Evolutionary conservation across 2,329 filamentous ascomycete genomes (phyloP), one percentile per base, ranked within the genome.

Genomic region (Geosmithia putterillii): DNA sequence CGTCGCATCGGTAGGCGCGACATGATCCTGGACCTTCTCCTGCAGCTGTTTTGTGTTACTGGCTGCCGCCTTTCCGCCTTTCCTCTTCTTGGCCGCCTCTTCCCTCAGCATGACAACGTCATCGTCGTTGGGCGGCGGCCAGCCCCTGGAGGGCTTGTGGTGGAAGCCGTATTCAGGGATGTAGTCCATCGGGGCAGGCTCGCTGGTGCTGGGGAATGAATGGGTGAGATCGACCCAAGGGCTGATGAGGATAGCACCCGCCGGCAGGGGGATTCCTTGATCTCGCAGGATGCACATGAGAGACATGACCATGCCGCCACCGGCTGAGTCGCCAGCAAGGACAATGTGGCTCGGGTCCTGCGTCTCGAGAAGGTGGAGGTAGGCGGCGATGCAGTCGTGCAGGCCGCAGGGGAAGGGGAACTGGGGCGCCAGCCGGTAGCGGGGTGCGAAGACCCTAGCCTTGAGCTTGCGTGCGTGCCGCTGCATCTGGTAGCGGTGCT

Each of bases 401-500:
- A 98, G 64, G 22, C 86, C 88, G 55, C 92, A 96, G 0, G 92
- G 92, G 50, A 98, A 98, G 0, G 92, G 92, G 47, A 90, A 98
- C 58, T 96, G 89, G 2, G 90, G 92, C 6, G 92, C 78, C 23
- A 98, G 71, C 36, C 92, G 79, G 61, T 96, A 98, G 47, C 79
- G 71, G 5, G 90, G 84, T 20, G 90, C 88, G 59, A 96, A 79
- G 7, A 95, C 83, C 44, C 88, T 75, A 17, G 88, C 90, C 61
- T 92, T 88, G 47, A 98, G 72, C 64, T 96, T 96, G 43, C 92
- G 76, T 22, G 92, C 92, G 71, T 96, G 89, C 41, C 90, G 76
- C 62, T 98, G 92, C 72, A 98, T 80, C 70, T 96, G 90, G 64
- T 96, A 96, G n/a, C 92, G 81, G 66, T 96, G 92, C 61, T 94